These are phyloP conservation scores for Psidium guajava DNA, from an alignment of 345 rosid species.

Conservation along the genomic window DNA sequence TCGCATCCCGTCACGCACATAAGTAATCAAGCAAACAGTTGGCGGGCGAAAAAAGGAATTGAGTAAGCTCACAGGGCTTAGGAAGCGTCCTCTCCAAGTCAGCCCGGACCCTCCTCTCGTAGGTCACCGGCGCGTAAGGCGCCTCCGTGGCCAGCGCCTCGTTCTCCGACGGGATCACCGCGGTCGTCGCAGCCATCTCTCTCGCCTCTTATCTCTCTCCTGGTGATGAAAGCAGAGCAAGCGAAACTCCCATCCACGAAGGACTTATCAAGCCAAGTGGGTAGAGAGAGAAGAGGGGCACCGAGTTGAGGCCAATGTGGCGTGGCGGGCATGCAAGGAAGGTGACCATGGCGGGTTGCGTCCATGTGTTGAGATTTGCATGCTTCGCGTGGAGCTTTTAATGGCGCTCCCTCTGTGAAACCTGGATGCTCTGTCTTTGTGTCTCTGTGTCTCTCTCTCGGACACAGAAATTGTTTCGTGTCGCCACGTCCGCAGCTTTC, in stretches of 20 bases:
- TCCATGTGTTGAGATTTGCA: not conserved
- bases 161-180: not conserved
- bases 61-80: conserved; percentile 51
- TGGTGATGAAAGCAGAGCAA: not conserved
- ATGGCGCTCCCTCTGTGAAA: not conserved
- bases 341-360: not conserved
- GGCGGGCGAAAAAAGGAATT: not conserved
- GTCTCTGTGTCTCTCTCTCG: not conserved
- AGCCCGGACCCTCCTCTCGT: conserved; percentile 36
- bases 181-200: not conserved
- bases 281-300: not conserved
- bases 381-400: not conserved
- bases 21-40: not conserved
- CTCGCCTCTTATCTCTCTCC: not conserved
- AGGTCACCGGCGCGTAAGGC: conserved; percentile 64
- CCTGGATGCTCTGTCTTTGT: not conserved
- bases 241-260: not conserved
- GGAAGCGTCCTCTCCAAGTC: conserved; percentile 59
- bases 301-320: not conserved
- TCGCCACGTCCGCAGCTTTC: not conserved
- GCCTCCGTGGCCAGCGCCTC: conserved; percentile 54
- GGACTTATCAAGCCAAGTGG: not conserved
- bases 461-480: not conserved
- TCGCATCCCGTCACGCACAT: not conserved
- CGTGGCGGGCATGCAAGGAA: not conserved